Conservation (phyloP, 441 rosid genomes). For the Codiaeum variegatum region DNA sequence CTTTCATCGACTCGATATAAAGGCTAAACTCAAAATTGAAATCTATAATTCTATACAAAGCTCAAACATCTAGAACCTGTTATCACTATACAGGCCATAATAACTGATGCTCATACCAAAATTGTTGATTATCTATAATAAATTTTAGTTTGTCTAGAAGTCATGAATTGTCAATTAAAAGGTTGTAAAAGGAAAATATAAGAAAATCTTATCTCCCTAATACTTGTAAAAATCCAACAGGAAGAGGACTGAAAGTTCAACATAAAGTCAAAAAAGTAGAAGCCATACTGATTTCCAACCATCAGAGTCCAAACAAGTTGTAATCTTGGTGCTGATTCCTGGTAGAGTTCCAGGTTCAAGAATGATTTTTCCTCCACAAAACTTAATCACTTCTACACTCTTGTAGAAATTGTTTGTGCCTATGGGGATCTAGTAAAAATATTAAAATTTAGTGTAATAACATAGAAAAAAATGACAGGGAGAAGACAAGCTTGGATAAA, state of each 20-base stretch:
- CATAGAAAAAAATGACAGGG: neutral
- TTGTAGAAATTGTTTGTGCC: slow-evolving; percentile 85
- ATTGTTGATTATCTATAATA: neutral
- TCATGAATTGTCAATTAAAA: neutral
- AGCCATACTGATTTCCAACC: slow-evolving; percentile 77
- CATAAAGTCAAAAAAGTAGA: neutral
- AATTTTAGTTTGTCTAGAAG: neutral
- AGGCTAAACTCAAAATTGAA: neutral
- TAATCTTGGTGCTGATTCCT: slow-evolving; percentile 81
- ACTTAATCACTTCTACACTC: slow-evolving; percentile 70
- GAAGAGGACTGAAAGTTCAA: neutral
- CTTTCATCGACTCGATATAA: neutral
- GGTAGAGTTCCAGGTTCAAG: slow-evolving; percentile 83
- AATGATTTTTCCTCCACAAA: slow-evolving; percentile 60
- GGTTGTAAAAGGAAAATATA: neutral
- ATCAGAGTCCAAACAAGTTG: slow-evolving; percentile 85
- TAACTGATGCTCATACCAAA: neutral
- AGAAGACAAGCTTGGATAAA: no score
- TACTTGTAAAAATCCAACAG: neutral
- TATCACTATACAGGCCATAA: neutral
- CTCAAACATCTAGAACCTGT: neutral
- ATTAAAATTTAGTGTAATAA: neutral
- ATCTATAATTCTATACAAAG: neutral
- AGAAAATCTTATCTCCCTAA: neutral
- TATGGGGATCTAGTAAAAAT: slow-evolving; percentile 58